Evolutionary conservation across 2,329 filamentous ascomycete genomes (phyloP).

Genomic region (Colletotrichum brevisporum): DNA sequence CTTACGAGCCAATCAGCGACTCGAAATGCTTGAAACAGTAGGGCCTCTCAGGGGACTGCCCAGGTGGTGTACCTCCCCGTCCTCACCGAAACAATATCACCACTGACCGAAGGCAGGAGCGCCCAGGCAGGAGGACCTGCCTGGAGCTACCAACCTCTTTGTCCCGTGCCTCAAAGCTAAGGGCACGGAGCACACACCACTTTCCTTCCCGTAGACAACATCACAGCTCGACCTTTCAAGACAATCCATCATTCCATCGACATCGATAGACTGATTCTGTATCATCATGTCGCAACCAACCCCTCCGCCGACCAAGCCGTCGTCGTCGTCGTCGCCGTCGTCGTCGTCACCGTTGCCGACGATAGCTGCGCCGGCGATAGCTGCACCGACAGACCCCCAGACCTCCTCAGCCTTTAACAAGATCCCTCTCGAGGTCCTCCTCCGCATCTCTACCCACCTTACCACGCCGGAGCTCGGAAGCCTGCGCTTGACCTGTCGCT

Average conservation of each 20-base stretch:
- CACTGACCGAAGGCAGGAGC: neutral
- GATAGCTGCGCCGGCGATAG: neutral
- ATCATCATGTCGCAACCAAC: slow-evolving; percentile 24
- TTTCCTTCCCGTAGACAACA: neutral
- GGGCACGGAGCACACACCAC: neutral
- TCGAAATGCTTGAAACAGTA: too few species aligned
- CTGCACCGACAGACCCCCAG: slow-evolving; percentile 3
- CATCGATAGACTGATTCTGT: neutral
- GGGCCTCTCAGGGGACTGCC: too few species aligned
- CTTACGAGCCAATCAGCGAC: too few species aligned
- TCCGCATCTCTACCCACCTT: slow-evolving; percentile 67
- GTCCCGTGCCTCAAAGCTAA: too few species aligned
- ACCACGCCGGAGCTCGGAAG: slow-evolving; percentile 68
- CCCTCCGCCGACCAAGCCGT: neutral
- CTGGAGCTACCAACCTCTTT: neutral
- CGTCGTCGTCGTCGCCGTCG: neutral
- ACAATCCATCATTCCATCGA: neutral
- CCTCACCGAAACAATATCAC: neutral
- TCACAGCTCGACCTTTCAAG: neutral
- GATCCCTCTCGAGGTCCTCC: slow-evolving; percentile 72
- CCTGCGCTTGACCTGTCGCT: slow-evolving; percentile 69
- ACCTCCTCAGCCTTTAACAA: slow-evolving; percentile 44
- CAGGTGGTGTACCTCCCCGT: neutral
- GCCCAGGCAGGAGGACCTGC: neutral
- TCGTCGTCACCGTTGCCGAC: too few species aligned